Evolutionary conservation across 305 asterid genomes (phyloP), one percentile per base, ranked within the genome.

Genomic region (Lippia alba): DNA sequence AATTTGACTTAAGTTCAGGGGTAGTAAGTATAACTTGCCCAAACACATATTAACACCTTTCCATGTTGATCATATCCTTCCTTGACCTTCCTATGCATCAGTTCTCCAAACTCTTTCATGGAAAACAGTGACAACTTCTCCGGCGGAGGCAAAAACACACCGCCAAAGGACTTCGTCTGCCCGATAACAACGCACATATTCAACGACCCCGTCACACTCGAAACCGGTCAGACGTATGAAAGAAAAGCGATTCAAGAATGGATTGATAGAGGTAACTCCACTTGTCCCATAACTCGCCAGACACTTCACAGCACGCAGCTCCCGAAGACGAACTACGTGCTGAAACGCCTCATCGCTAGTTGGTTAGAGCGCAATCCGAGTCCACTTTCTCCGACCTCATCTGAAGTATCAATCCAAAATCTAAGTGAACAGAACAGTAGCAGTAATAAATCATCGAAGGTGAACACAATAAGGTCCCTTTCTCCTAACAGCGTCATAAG

Each of bases 281-380:
- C 83, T 4, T 92, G 97, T 58, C 97, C 96, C 12, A 92, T 88
- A 48, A 90, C 96, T 12, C 97, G 96, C n/a, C 97, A 92, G 67
- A 81, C 30, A 34, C 82, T 92, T 49, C 83, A 67, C 0, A 80
- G 80, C 15, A 61, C 81, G 11, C 83, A 78, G 16, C 82, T 89
- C 8, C 96, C 97, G 2, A 89, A 85, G 67, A 88, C 94, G 12
- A 92, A 92, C 70, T 90, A 89, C 66, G 96, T 92, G 30, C 92
- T 92, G 48, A 92, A 90, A 70, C 87, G 96, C 51, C 92, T 92
- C 60, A 89, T 92, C 6, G 94, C 94, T 1, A 88, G 82, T 66
- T 92, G 97, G 97, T 81, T 66, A 64, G 91, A 85, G n/a, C 72
- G 71, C 30, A 79, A 80, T 60, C 79, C 67, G 1, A 41, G 44